phyloP scores from a whole-genome alignment of 1,284 basidiomycete genomes.

The Limonomyces culmigenus region DNA sequence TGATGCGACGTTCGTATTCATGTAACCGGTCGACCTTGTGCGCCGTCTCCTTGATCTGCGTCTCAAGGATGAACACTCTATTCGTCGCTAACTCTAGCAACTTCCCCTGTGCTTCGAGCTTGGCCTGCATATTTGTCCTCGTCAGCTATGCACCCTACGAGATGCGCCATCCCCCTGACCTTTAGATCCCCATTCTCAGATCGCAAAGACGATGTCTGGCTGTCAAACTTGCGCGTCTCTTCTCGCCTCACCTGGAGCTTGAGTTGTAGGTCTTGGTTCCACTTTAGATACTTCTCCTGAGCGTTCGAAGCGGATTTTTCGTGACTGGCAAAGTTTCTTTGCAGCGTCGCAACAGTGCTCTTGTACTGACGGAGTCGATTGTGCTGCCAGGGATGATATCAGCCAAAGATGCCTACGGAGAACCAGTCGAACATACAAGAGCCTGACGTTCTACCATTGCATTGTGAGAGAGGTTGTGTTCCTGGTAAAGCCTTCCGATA shows the following conservation, averaged over 20 bases:
- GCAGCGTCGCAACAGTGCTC: constrained; percentile 31
- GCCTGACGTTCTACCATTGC: constrained; percentile 68
- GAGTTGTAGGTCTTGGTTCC: constrained; percentile 52
- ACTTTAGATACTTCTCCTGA: constrained; percentile 54
- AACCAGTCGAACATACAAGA: constrained; percentile 30
- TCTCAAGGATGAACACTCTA: constrained; percentile 43
- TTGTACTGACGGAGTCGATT: constrained; percentile 64
- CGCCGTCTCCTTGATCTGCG: constrained; percentile 48
- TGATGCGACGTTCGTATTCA: constrained; percentile 60
- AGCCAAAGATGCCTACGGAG: background rate
- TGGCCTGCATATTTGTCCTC: constrained; percentile 41
- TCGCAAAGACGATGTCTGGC: constrained; percentile 43
- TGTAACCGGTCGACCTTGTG: constrained; percentile 56
- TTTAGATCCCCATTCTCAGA: constrained; percentile 45
- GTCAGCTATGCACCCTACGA: too few species aligned
- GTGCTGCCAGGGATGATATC: constrained; percentile 25
- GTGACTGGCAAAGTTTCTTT: constrained; percentile 44
- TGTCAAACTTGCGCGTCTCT: constrained; percentile 49
- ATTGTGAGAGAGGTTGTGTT: constrained; percentile 50
- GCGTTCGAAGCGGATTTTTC: constrained; percentile 43
- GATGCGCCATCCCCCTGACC: too few species aligned
- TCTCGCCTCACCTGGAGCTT: constrained; percentile 49
- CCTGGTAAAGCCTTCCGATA: constrained; percentile 60
- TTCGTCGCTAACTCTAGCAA: constrained; percentile 41
- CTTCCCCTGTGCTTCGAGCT: constrained; percentile 49